Conservation (phyloP, 495 filamentous ascomycete species). For the Penicillium arizonense region DNA sequence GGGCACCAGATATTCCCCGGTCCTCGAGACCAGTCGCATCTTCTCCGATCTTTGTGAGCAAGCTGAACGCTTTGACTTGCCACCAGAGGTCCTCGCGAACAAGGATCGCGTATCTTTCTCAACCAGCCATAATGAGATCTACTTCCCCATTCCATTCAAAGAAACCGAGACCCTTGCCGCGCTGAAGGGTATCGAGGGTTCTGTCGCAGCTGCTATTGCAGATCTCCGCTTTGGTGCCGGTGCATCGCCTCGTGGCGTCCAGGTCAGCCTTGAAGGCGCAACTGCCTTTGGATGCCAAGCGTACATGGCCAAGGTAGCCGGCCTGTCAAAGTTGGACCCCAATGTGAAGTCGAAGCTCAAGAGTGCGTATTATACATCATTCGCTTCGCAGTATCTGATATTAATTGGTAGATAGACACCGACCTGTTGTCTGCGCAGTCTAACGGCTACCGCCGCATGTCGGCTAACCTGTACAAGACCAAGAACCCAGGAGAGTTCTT, state of each 20-base stretch:
- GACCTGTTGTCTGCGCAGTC: constrained; percentile 70
- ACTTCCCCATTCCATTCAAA: constrained; percentile 66
- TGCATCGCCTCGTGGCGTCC: constrained; percentile 42
- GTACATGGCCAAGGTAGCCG: constrained; percentile 69
- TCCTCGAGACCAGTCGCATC: constrained; percentile 43
- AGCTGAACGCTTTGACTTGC: constrained; percentile 36
- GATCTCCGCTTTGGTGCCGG: constrained; percentile 49
- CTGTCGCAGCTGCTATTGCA: constrained; percentile 61
- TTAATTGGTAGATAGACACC: constrained; percentile 52
- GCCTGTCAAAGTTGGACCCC: constrained; percentile 62
- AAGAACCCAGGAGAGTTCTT: constrained; percentile 64
- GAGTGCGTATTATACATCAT: constrained; percentile 40
- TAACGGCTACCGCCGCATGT: constrained; percentile 68
- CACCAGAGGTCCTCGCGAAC: constrained; percentile 31
- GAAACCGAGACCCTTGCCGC: constrained; percentile 68
- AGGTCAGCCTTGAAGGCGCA: constrained; percentile 61
- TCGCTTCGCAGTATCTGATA: constrained; percentile 3
- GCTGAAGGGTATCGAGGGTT: constrained; percentile 69
- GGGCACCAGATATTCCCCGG: constrained; percentile 34
- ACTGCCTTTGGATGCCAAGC: constrained; percentile 69
- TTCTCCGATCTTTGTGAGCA: constrained; percentile 41
- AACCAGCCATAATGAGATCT: constrained; percentile 41
- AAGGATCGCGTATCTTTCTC: constrained; percentile 41
- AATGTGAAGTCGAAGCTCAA: constrained; percentile 60
- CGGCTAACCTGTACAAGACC: constrained; percentile 73